A percentile compares a stretch with the other conserved stretches of the same genome.
Conservation (phyloP, 805 yeast species). For the Starmerella apicola region DNA sequence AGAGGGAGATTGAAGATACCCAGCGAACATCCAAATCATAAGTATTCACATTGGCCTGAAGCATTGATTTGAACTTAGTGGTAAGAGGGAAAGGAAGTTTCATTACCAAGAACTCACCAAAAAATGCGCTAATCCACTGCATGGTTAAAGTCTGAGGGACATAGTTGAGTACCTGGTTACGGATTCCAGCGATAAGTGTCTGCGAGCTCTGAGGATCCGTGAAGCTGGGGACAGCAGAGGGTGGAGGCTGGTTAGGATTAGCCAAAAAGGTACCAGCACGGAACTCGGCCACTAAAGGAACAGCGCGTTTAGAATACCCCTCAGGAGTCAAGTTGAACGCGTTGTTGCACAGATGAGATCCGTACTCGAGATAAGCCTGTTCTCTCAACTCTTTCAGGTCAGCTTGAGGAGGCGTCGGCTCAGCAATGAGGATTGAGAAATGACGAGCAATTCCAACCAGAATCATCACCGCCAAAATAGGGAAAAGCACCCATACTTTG, state of each 20-base stretch:
- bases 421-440: conserved; percentile 48
- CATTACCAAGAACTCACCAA: conserved; percentile 81
- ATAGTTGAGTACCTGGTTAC: conserved; percentile 68
- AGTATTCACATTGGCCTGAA: conserved; percentile 78
- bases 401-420: conserved; percentile 44
- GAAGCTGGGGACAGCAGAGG: conserved; percentile 36
- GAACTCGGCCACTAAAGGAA: conserved; percentile 37
- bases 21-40: conserved; percentile 79
- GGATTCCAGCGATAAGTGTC: conserved; percentile 61
- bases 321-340: conserved; percentile 38
- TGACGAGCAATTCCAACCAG: conserved; percentile 70
- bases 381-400: conserved; percentile 44
- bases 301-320: conserved; percentile 45
- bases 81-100: conserved; percentile 87
- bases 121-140: conserved; percentile 93
- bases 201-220: conserved; percentile 62
- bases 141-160: conserved; percentile 86
- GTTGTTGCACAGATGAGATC: conserved; percentile 45
- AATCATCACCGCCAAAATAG: conserved; percentile 83
- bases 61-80: conserved; percentile 76
- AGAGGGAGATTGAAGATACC: conserved; percentile 93
- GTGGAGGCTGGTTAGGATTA: conserved; percentile 33
- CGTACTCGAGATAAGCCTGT: conserved; percentile 42
- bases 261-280: conserved; percentile 45
- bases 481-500: conserved; percentile 80